A percentile compares a stretch with the other conserved stretches of the same genome.
Conservation (phyloP, 163 green algal species). For the Chlamydomonas reinhardtii region DNA sequence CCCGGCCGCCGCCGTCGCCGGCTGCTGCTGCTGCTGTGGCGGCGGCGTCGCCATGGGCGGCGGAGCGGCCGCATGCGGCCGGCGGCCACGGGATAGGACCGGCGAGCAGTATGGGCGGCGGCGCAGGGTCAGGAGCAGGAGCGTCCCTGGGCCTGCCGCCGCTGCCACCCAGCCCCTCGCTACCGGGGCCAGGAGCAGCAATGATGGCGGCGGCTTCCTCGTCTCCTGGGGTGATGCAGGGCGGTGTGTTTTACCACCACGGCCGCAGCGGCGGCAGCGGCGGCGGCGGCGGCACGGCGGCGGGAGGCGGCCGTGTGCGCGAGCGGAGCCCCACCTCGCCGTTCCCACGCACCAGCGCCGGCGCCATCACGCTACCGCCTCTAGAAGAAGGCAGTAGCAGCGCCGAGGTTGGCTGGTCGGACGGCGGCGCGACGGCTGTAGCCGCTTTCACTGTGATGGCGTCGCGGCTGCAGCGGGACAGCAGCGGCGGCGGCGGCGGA, state of each 20-base stretch:
- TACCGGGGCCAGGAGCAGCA: background rate
- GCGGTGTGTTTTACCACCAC: background rate
- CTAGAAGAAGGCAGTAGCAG: constrained; percentile 5
- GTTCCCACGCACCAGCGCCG: background rate
- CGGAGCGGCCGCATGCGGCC: too few species aligned
- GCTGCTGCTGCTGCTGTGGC: too few species aligned
- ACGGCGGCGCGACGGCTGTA: background rate
- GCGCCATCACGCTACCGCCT: background rate
- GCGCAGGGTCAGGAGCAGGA: background rate
- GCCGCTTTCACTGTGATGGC: background rate
- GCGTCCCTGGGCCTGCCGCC: background rate
- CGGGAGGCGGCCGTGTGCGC: background rate
- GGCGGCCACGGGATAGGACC: too few species aligned
- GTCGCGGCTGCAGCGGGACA: too few species aligned
- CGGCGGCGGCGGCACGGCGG: constrained; percentile 6
- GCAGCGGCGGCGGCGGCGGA: background rate
- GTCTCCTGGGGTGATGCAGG: background rate
- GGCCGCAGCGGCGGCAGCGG: constrained; percentile 9
- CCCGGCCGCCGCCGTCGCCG: too few species aligned
- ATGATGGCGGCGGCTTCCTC: too few species aligned
- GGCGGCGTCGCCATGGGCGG: too few species aligned
- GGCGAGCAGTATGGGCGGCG: too few species aligned
- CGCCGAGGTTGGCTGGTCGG: background rate
- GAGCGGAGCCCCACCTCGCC: constrained; percentile 6
- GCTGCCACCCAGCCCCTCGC: constrained; percentile 1